A percentile compares a stretch with the other conserved stretches of the same genome.
phyloP scores from a whole-genome alignment of 345 rosid genomes.

The rapeseed (Brassica napus) region Da-Ae NC_063449.1:45410001-45410500 shows the following conservation, averaged over 20 bases:
- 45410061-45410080: conserved; percentile 97
- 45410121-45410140: not conserved
- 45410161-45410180: conserved; percentile 21
- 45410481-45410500: conserved; percentile 6
- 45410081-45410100: conserved; percentile 97
- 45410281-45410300: not conserved
- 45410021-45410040: conserved; percentile 90
- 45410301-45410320: conserved; percentile 5
- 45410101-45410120: not conserved
- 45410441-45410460: conserved; percentile 34
- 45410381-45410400: conserved; percentile 2
- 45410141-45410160: not conserved
- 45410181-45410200: conserved; percentile 19
- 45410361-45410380: conserved; percentile 37
- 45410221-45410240: not conserved
- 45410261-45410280: not conserved
- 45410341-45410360: not conserved
- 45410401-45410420: conserved; percentile 31
- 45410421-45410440: conserved; percentile 32
- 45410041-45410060: conserved; percentile 98
- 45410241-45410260: conserved; percentile 6
- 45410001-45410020: conserved; percentile 77
- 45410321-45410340: not conserved
- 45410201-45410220: conserved; percentile 20
- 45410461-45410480: conserved; percentile 24